Conservation (phyloP, 2,329 filamentous ascomycete genomes). For the Cryphonectria parasitica region DNA sequence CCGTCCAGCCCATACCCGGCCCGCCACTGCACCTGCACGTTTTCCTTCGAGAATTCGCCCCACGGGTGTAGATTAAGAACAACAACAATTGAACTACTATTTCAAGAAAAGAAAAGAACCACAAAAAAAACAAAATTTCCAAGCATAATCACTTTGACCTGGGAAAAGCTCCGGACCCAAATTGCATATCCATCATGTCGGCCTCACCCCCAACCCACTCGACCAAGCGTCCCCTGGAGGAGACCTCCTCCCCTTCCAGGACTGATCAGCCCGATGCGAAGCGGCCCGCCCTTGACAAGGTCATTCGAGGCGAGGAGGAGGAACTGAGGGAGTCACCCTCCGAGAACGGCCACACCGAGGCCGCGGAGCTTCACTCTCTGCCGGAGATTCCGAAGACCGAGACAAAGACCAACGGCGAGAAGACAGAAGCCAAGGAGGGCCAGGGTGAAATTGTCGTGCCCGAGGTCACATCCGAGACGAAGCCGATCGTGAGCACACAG, state of each 20-base stretch:
- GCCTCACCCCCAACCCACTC: constrained; percentile 71
- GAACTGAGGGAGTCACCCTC: constrained; percentile 54
- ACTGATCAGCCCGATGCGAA: constrained; percentile 97
- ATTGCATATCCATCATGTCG: constrained; percentile 67
- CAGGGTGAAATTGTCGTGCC: constrained; percentile 73
- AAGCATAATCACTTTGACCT: constrained; percentile 48
- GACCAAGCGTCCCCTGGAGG: constrained; percentile 92
- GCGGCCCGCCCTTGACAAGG: constrained; percentile 92
- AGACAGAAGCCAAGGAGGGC: constrained; percentile 56
- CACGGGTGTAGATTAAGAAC: constrained; percentile 77
- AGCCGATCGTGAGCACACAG: constrained; percentile 47
- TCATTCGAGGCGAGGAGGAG: constrained; percentile 70
- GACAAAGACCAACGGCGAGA: constrained; percentile 55
- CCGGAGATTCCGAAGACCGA: constrained; percentile 53
- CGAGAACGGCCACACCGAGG: constrained; percentile 40
- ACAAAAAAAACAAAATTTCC: constrained; percentile 48
- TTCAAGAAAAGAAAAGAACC: constrained; percentile 45
- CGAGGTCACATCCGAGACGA: constrained; percentile 60
- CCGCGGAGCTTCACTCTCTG: constrained; percentile 40
- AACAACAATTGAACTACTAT: constrained; percentile 47
- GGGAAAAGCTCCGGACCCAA: constrained; percentile 27
- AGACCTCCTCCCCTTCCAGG: constrained; percentile 91
- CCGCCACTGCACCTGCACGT: constrained; percentile 81
- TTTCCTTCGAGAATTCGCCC: constrained; percentile 80
- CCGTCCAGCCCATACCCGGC: constrained; percentile 43